Percentiles rank a stretch among this genome's conserved stretches.
Conservation (phyloP, 371 early-diverging fungal genomes). For the Mortierella sp. region DNA sequence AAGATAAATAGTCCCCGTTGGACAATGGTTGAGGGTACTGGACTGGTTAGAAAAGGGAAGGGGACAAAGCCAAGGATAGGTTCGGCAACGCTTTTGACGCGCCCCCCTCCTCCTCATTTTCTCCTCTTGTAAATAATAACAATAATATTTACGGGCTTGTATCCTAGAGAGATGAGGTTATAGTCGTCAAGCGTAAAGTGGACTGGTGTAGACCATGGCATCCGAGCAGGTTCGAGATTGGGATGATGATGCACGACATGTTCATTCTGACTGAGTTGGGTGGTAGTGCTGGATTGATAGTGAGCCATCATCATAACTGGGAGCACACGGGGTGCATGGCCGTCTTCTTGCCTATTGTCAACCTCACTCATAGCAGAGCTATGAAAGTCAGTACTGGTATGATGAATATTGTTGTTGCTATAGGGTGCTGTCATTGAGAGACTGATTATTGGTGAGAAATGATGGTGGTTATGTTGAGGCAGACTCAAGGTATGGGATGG, state of each 20-base stretch:
- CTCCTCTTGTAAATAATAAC: not conserved
- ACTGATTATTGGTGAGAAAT: not conserved
- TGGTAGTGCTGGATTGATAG: constrained; percentile 19
- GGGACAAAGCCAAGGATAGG: no score
- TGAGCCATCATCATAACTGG: constrained; percentile 1
- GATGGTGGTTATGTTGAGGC: not conserved
- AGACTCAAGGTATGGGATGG: not conserved
- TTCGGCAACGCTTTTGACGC: no score
- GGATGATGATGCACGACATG: no score
- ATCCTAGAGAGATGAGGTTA: constrained; percentile 45
- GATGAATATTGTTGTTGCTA: constrained; percentile 23
- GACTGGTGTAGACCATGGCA: constrained; percentile 27
- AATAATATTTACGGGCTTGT: constrained; percentile 33
- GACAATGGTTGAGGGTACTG: no score
- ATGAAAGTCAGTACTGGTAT: constrained; percentile 1
- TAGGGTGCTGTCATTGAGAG: constrained; percentile 18
- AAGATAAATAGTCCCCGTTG: not conserved
- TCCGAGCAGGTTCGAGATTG: not conserved
- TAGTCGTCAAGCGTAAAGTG: constrained; percentile 41
- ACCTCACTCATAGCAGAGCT: no score
- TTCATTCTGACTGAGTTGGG: no score
- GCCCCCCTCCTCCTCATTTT: no score
- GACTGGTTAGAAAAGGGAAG: no score
- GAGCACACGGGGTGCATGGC: no score
- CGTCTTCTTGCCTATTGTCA: constrained; percentile 4